Percentiles rank a stretch among this genome's conserved stretches.
These are phyloP conservation scores for Chlamydomonas sphaeroides DNA, from an alignment of 139 green algal species.

Conservation along the genomic window DNA sequence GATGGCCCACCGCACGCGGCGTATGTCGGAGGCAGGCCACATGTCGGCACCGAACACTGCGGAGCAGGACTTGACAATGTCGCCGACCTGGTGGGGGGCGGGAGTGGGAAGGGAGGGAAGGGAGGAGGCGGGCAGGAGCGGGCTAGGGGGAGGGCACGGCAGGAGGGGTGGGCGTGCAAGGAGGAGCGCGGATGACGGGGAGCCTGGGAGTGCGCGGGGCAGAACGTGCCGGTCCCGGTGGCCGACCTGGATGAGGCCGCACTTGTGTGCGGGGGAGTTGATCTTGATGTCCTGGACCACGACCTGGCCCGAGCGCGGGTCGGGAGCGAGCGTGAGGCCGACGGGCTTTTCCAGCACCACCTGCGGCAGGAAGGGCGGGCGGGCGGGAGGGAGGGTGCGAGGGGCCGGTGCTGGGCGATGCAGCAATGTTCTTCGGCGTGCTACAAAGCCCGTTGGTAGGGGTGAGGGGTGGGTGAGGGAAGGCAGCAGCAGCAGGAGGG, in stretches of 20 bases:
- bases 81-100: constrained; percentile 56
- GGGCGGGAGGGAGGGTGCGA: not conserved
- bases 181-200: too few species aligned
- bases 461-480: too few species aligned
- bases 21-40: constrained; percentile 59
- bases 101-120: not conserved
- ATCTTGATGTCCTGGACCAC: constrained; percentile 52
- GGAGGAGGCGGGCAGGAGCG: not conserved
- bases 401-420: not conserved
- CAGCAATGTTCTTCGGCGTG: too few species aligned
- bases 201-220: too few species aligned
- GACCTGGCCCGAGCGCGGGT: constrained; percentile 59
- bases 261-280: constrained; percentile 42
- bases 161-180: too few species aligned
- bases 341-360: constrained; percentile 64
- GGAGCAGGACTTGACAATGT: constrained; percentile 62
- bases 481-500: too few species aligned
- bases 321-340: constrained; percentile 63
- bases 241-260: constrained; percentile 56
- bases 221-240: too few species aligned
- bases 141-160: too few species aligned
- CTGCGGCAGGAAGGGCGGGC: not conserved
- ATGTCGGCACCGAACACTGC: constrained; percentile 70
- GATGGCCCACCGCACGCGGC: constrained; percentile 68
- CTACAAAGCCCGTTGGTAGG: too few species aligned